Conservation (phyloP, 352 stramenopile species). For the Globisporangium heterothallicum region DNA sequence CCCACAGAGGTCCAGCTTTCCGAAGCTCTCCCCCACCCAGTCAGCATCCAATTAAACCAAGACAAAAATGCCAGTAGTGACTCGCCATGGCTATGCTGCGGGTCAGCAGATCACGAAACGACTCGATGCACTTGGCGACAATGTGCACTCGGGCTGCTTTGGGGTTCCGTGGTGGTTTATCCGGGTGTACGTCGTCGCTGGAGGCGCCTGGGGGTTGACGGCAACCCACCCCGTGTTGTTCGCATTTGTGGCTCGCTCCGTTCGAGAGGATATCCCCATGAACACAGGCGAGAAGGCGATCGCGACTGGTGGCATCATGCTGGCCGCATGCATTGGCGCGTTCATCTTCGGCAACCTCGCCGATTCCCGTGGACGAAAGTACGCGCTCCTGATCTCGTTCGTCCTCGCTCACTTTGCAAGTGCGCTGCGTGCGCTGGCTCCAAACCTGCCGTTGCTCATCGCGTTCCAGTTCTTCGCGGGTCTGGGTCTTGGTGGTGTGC, state of each 20-base stretch:
- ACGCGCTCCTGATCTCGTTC: constrained; percentile 9
- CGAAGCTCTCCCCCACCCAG: too few species aligned
- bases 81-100: not conserved
- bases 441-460: not conserved
- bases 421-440: not conserved
- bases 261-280: not conserved
- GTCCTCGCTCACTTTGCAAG: not conserved
- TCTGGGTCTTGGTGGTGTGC: constrained; percentile 11
- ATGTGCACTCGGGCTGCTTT: not conserved
- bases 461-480: not conserved
- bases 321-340: constrained; percentile 13
- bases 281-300: not conserved
- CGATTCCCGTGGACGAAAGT: constrained; percentile 13
- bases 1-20: too few species aligned
- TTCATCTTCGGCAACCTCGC: constrained; percentile 10
- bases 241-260: not conserved
- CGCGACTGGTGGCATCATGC: constrained; percentile 6
- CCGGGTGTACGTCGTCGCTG: not conserved
- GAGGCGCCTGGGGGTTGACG: not conserved
- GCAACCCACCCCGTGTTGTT: not conserved
- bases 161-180: constrained; percentile 1
- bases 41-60: too few species aligned
- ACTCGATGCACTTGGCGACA: constrained; percentile 1
- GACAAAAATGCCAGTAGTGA: not conserved
- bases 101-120: constrained; percentile 3